Evolutionary conservation across 768 basidiomycete species (phyloP).

Genomic region (Pluteus cervinus): DNA sequence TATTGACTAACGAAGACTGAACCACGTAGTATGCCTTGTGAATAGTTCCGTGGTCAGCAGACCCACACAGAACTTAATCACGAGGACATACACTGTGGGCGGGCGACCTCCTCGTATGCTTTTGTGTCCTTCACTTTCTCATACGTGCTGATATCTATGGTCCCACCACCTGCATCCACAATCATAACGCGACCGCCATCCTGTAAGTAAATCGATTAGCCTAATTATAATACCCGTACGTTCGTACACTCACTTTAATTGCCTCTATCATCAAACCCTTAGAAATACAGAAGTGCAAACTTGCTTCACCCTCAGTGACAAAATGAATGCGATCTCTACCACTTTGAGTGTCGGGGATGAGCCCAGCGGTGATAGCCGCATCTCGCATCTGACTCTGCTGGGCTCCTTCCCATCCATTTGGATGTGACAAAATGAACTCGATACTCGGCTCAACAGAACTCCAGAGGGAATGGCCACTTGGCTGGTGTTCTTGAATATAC

Average conservation of each 20-base stretch:
- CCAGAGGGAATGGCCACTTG: slow-evolving; percentile 40
- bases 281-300: slow-evolving; percentile 49
- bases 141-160: slow-evolving; percentile 38
- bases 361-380: slow-evolving; percentile 45
- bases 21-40: background rate
- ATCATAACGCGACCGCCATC: slow-evolving; percentile 28
- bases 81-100: slow-evolving; percentile 7
- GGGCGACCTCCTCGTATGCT: slow-evolving; percentile 28
- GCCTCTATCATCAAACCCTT: slow-evolving; percentile 36
- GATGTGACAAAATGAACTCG: slow-evolving; percentile 52
- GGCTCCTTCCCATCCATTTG: slow-evolving; percentile 59
- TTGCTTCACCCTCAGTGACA: slow-evolving; percentile 63
- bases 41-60: background rate
- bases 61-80: too few relatives aligned
- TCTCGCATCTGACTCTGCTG: slow-evolving; percentile 53
- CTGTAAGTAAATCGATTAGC: slow-evolving; percentile 12
- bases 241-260: slow-evolving; percentile 23
- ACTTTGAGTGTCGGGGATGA: slow-evolving; percentile 33
- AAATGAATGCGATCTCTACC: slow-evolving; percentile 42
- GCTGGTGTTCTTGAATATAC: slow-evolving; percentile 43
- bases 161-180: slow-evolving; percentile 40
- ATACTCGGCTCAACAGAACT: slow-evolving; percentile 32
- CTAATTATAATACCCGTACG: too few relatives aligned
- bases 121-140: slow-evolving; percentile 11
- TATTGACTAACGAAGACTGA: background rate